Evolutionary conservation across 2,329 filamentous ascomycete genomes (phyloP), one percentile per base, ranked within the genome.

Genomic region (Stachybotrys chlorohalonatus): DNA sequence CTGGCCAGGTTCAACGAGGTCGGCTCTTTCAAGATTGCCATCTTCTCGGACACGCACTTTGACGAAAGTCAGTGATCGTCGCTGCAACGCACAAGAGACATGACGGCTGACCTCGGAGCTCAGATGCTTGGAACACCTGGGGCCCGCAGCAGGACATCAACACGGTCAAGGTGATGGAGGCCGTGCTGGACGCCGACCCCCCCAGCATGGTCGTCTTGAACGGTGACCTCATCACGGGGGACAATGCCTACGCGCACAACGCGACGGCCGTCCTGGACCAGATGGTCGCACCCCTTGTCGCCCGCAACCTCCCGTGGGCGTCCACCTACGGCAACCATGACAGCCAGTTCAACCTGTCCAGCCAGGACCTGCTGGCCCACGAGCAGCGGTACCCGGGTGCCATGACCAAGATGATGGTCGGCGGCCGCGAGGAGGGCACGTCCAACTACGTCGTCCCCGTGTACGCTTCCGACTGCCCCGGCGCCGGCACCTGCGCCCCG

Each of bases 301-400:
- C 77, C 4, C 75, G 78, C 15, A 72, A 73, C 7, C 63, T 86
- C 0, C 73, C 75, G 0, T 90, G 84, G 81, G 85, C 84, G 2
- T 84, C 82, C 0, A 84, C 84, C 0, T 89, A 89, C 58, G 86
- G 86, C 0, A 89, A 89, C 55, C 86, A 90, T 60, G 86, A 90
- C 59, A 76, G 78, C 50, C 70, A 80, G 42, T 79, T 73, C 63
- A 85, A 86, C 57, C 67, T 86, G 8, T 79, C 78, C 0, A 75
- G 76, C 16, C 62, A 64, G 32, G 57, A 62, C 3, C 74, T 78
- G n/a, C 64, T 76, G 3, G 66, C 59, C n/a, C 71, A 73, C 3
- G 75, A 78, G 61, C 63, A 63, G 2, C 57, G 53, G 4, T 75
- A 68, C 63, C 62, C 63, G 2, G 73, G 75, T 52, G 63, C 70